phyloP scores from a whole-genome alignment of 345 rosid species.

The Salix koriyanagi region DNA sequence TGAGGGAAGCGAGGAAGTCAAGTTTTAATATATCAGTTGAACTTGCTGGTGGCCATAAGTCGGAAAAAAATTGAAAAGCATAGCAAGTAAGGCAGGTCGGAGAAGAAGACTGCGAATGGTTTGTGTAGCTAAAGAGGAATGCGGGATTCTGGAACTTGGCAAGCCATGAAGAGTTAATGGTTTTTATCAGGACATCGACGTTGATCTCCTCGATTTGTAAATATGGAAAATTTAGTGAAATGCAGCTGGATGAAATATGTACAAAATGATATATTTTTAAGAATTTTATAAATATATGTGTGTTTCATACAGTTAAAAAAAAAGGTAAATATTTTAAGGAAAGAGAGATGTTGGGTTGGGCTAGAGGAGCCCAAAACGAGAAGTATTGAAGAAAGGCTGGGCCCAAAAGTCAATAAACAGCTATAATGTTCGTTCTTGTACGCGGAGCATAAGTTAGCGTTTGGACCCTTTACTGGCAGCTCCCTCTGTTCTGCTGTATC shows the following conservation, averaged over 20 bases:
- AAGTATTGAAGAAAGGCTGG: not conserved
- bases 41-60: constrained; percentile 54
- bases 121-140: not conserved
- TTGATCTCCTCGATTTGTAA: not conserved
- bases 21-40: constrained; percentile 60
- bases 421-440: not conserved
- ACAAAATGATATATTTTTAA: too few species aligned
- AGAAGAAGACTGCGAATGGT: not conserved
- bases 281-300: too few species aligned
- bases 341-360: not conserved
- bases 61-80: not conserved
- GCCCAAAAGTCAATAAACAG: not conserved
- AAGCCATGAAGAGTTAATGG: not conserved
- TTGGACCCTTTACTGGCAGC: too few species aligned
- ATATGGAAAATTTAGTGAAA: not conserved
- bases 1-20: constrained; percentile 77
- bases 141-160: not conserved
- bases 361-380: not conserved
- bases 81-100: not conserved
- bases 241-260: not conserved
- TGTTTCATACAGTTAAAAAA: too few species aligned
- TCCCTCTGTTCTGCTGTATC: too few species aligned
- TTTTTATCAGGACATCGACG: not conserved
- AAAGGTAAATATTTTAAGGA: not conserved
- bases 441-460: not conserved